Conservation (phyloP, 176 grass and related monocot genomes). For the Triticum urartu region DNA sequence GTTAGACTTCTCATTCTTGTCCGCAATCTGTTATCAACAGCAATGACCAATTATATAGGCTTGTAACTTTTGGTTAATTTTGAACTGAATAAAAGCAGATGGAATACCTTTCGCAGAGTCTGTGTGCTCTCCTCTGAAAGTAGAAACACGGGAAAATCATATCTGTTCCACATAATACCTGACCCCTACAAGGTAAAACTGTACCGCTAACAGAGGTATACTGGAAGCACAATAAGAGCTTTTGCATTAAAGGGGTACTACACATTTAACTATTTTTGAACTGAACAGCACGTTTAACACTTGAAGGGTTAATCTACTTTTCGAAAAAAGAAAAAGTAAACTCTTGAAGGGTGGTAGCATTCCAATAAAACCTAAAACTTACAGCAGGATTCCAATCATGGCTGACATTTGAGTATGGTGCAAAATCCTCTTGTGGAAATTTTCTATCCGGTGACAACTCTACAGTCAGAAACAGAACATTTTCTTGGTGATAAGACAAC, state of each 20-base stretch:
- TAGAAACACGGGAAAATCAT: constrained; percentile 92
- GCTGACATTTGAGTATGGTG: constrained; percentile 76
- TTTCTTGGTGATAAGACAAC: background rate
- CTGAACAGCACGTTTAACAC: too few relatives aligned
- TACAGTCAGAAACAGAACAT: constrained; percentile 35
- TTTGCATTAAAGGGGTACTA: background rate
- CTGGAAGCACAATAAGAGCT: constrained; percentile 8
- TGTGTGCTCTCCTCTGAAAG: constrained; percentile 61
- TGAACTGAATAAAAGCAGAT: background rate
- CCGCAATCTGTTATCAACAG: constrained; percentile 43
- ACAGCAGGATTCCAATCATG: constrained; percentile 95
- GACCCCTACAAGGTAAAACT: constrained; percentile 72
- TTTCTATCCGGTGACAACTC: constrained; percentile 90
- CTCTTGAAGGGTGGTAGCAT: constrained; percentile 15
- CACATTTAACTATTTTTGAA: background rate
- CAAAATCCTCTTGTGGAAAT: constrained; percentile 93
- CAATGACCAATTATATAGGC: constrained; percentile 9
- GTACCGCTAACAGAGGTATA: constrained; percentile 20
- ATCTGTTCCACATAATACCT: constrained; percentile 87
- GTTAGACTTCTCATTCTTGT: constrained; percentile 52
- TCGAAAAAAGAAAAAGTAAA: too few relatives aligned
- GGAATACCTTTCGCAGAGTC: constrained; percentile 67
- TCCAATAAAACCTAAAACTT: constrained; percentile 52
- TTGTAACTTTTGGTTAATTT: constrained; percentile 3
- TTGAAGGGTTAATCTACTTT: too few relatives aligned